Evolutionary conservation across 805 yeast genomes (phyloP), one percentile per base, ranked within the genome.

Genomic region (Blastobotrys attinorum): DNA sequence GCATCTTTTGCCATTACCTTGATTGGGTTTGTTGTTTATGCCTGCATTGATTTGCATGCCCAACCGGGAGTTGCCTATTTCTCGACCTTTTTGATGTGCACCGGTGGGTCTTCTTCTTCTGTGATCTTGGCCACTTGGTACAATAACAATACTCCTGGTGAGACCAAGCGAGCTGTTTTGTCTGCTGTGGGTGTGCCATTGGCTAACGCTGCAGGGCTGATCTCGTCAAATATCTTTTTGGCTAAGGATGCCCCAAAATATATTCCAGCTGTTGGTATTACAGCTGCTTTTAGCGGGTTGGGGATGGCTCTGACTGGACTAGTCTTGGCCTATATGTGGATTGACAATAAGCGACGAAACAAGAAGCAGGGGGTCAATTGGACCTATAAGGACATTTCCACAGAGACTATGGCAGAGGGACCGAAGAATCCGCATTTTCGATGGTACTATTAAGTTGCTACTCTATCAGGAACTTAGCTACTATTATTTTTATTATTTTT

Each of bases 201-300:
- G 44, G 79, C 78, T 17, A 76, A 76, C 50, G 69, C 75, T 33
- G 79, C 78, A 36, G 80, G 80, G 44, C 68, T 76, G 45, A 71
- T 76, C 39, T 67, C 80, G 3, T 66, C 76, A 21, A 74, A 69
- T 49, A 69, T 75, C 34, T 76, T 75, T 58, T 61, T 73, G 45
- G 53, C 72, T 8, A 66, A 67, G 44, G 79, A 74, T 55, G 70
- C 77, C 13, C 81, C 81, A 13, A 70, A 66, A 32, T 76, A 73
- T 50, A 61, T 55, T 35, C 75, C 73, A 1, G 80, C 79, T n/a
- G 63, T 75, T 31, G 63, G 66, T 39, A 71, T 70, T 43, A 64
- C 71, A 39, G 67, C 77, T 37, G 72, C 71, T 5, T 68, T 69
- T 42, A 72, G 72, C 35, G 68, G 68, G 20, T 67, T 71, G 44